A percentile compares a stretch with the other conserved stretches of the same genome.
Evolutionary conservation across 805 yeast genomes (phyloP).

Genomic region (Henningerozyma blattae): DNA sequence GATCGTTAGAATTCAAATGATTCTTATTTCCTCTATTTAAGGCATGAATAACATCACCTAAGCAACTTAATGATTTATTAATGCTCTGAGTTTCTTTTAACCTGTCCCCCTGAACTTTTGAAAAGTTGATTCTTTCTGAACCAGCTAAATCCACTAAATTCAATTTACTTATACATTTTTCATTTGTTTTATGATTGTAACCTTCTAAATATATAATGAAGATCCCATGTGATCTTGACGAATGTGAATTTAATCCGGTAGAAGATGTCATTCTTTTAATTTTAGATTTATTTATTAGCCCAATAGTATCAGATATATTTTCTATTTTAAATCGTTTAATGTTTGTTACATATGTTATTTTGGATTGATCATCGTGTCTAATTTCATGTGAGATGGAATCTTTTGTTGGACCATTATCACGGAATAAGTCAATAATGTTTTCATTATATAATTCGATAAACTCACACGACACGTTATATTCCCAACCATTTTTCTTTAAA

Average conservation of each 20-base stretch:
- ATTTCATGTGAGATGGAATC: constrained; percentile 42
- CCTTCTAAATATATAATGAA: constrained; percentile 57
- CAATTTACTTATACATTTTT: constrained; percentile 42
- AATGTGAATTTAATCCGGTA: constrained; percentile 68
- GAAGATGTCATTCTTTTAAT: constrained; percentile 65
- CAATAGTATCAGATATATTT: constrained; percentile 36
- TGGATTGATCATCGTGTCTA: constrained; percentile 45
- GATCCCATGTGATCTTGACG: constrained; percentile 86
- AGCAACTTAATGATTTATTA: constrained; percentile 73
- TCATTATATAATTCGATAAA: constrained; percentile 89
- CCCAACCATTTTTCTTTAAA: constrained; percentile 48
- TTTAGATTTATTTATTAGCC: constrained; percentile 41
- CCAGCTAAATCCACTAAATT: constrained; percentile 91
- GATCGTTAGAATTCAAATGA: constrained; percentile 38
- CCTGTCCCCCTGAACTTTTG: constrained; percentile 72
- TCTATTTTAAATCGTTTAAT: constrained; percentile 37
- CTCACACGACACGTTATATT: constrained; percentile 51
- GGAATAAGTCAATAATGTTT: constrained; percentile 54
- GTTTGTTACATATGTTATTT: constrained; percentile 49
- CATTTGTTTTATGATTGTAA: constrained; percentile 35
- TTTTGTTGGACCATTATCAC: constrained; percentile 6
- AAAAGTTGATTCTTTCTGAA: constrained; percentile 67
- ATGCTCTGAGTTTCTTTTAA: constrained; percentile 80
- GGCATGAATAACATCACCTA: constrained; percentile 81
- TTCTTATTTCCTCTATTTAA: constrained; percentile 22